Conservation (phyloP, 2,329 filamentous ascomycete species). For the Diaporthe longicolla region DNA sequence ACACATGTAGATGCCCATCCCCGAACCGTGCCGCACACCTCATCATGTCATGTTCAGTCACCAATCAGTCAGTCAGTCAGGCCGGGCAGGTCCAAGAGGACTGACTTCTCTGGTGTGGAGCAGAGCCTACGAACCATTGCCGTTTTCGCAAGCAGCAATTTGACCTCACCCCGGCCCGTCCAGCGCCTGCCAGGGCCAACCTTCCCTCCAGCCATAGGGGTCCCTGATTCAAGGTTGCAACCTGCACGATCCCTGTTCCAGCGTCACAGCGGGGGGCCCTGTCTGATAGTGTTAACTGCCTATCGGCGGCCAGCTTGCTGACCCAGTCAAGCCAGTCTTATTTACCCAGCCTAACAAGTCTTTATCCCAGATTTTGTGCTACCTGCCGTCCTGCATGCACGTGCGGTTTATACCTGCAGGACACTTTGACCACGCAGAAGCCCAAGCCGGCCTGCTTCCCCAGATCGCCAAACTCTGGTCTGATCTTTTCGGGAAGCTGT, state of each 20-base stretch:
- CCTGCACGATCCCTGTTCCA: conserved; percentile 35
- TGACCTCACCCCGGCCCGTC: conserved; percentile 5
- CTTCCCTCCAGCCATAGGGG: conserved; percentile 18
- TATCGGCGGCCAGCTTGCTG: background rate
- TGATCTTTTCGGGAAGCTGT: conserved; percentile 15
- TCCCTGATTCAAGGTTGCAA: conserved; percentile 10
- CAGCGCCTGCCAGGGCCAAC: conserved; percentile 20
- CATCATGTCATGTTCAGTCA: conserved; percentile 23
- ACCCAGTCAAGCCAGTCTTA: conserved; percentile 20
- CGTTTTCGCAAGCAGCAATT: conserved; percentile 39
- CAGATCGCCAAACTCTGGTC: conserved; percentile 29
- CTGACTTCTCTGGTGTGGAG: conserved; percentile 20
- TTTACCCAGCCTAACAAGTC: conserved; percentile 8
- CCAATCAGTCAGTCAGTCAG: conserved; percentile 8
- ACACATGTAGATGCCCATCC: no score
- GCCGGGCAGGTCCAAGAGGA: conserved; percentile 13
- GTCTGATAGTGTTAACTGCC: conserved; percentile 7
- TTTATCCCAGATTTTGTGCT: conserved; percentile 11
- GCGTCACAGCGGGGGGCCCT: conserved; percentile 33
- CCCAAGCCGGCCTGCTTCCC: conserved; percentile 26
- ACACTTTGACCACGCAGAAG: conserved; percentile 22
- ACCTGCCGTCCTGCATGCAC: conserved; percentile 6
- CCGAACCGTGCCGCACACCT: background rate
- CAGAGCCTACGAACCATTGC: conserved; percentile 27
- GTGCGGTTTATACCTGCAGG: conserved; percentile 10